A percentile compares a stretch with the other conserved stretches of the same genome.
Evolutionary conservation across 495 filamentous ascomycete species (phyloP).

Genomic region (Pseudoneurospora amorphoporcata): DNA sequence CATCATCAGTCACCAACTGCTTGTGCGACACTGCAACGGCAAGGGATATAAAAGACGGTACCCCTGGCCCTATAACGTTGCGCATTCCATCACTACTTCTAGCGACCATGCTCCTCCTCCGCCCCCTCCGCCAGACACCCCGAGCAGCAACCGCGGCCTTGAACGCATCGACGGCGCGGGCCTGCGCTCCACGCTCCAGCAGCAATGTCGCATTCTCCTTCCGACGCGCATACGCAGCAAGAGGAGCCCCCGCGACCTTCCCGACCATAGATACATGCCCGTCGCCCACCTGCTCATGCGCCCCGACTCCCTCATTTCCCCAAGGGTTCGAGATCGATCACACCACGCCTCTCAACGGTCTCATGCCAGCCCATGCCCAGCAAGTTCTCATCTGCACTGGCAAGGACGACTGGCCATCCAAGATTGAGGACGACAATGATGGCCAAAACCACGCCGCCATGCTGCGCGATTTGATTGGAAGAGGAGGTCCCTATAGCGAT

Average conservation of each 20-base stretch:
- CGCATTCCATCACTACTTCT: background rate
- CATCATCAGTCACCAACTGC: background rate
- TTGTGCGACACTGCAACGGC: background rate
- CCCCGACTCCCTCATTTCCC: slow-evolving; percentile 53
- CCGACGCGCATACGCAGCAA: background rate
- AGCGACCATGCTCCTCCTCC: background rate
- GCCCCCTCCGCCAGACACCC: background rate
- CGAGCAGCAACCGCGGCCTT: background rate
- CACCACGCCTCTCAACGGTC: slow-evolving; percentile 54
- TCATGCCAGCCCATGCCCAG: slow-evolving; percentile 68
- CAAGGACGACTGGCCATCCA: slow-evolving; percentile 68
- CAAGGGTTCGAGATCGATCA: slow-evolving; percentile 66
- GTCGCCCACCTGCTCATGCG: slow-evolving; percentile 60
- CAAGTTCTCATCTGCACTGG: slow-evolving; percentile 80
- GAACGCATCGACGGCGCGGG: background rate
- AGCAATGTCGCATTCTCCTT: background rate
- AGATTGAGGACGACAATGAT: slow-evolving; percentile 45
- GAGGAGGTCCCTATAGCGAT: slow-evolving; percentile 58
- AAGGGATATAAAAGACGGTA: background rate
- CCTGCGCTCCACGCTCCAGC: background rate
- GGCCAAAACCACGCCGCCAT: slow-evolving; percentile 57
- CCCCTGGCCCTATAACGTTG: background rate
- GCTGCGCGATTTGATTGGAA: slow-evolving; percentile 56
- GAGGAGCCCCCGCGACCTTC: slow-evolving; percentile 16
- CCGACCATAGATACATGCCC: slow-evolving; percentile 55